Base-by-base conservation (phyloP, 768 basidiomycete genomes). In the Leccinum truebloodii region DNA sequence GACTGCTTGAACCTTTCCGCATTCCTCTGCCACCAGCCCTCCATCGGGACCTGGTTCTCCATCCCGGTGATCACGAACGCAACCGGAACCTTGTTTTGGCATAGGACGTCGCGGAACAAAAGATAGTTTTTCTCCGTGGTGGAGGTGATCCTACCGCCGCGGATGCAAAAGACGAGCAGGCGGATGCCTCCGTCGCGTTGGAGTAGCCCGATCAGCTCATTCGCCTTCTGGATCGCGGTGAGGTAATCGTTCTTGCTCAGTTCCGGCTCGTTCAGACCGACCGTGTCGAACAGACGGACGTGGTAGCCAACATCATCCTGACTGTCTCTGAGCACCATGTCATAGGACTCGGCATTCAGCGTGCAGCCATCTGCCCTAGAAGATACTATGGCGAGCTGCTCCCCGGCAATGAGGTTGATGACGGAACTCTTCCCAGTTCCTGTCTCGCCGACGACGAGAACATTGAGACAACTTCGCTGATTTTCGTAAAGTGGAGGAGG, bases 391-490 rank as follows among this genome's bases (percentile, higher is more conserved):
- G 78, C 78, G 5, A 66, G 51, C 0, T 65, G 14, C 5, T 62
- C 41, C 12, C 71, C 71, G 20, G 66, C 66, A 39, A 80, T 61
- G 68, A 80, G 73, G 61, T 80, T 80, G 57, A 80, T 62, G 32
- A 79, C 68, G 2, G 76, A 77, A 59, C 79, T 80, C 58, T 80
- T 80, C 9, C 75, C 70, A 5, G 48, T 60, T 1, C 70, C 70
- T 28, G 70, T 70, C 59, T 72, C 70, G 6, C 70, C 74, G 13
- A 80, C 78, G 39, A 67, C 71, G 16, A 71, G 78, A 7, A 61
- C 68, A 10, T 80, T 80, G 50, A 77, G 76, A 48, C 18, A 39
- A 13, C 18, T 14, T 22, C 58, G 65, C 26, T 60, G 70, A n/a
- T 4, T 8, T 3, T 55, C 53, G 54, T 65, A 67, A 28, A 63